These are phyloP conservation scores for Claviceps pazoutovae DNA, from an alignment of 2,329 filamentous ascomycete genomes.

Conservation along the genomic window DNA sequence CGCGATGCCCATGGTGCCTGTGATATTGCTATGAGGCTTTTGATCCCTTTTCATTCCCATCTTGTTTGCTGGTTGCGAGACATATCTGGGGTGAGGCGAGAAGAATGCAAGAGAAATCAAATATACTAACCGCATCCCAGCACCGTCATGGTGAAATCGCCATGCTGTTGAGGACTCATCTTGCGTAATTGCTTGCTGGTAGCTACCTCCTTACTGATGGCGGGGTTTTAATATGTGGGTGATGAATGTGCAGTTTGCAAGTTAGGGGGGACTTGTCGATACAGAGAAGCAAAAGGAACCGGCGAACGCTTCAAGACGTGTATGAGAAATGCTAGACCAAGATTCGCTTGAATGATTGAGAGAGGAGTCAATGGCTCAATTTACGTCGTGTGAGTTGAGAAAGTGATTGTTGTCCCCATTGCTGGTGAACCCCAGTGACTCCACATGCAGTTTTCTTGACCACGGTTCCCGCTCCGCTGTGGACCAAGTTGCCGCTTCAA, in stretches of 20 bases:
- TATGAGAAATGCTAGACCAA: not conserved
- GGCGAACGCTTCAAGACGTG: not conserved
- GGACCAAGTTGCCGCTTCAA: too few relatives aligned
- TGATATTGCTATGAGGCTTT: not conserved
- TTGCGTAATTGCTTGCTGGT: not conserved
- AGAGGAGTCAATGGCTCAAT: not conserved
- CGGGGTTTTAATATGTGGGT: not conserved
- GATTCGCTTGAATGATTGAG: not conserved
- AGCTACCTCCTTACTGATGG: not conserved
- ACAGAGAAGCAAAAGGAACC: not conserved
- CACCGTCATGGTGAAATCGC: slow-evolving; percentile 58
- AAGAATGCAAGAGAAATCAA: not conserved
- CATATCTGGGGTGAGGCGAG: not conserved
- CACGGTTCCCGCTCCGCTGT: too few relatives aligned
- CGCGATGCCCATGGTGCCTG: slow-evolving; percentile 74
- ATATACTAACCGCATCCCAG: slow-evolving; percentile 60
- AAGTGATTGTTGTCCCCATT: not conserved
- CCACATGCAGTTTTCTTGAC: too few relatives aligned
- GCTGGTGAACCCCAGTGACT: too few relatives aligned
- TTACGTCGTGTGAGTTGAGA: not conserved
- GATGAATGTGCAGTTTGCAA: not conserved
- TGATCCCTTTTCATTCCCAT: not conserved
- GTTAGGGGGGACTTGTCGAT: not conserved
- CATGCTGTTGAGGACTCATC: slow-evolving; percentile 18
- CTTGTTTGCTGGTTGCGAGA: not conserved